Evolutionary conservation across 2,329 filamentous ascomycete genomes (phyloP).

Genomic region (Alternaria triticimaculans): DNA sequence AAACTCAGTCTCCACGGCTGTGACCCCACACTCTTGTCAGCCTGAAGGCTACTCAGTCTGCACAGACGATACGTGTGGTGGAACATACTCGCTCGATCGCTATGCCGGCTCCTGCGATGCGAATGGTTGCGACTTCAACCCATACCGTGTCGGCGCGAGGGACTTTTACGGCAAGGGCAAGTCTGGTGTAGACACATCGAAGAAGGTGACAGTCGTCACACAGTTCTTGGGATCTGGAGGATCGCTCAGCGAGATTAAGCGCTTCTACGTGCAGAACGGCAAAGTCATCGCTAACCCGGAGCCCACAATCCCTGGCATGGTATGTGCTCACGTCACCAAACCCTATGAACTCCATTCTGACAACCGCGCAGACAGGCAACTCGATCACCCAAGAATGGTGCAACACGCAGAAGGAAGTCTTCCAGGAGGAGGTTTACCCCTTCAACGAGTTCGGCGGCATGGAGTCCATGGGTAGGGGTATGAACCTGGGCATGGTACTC

Average conservation of each 20-base stretch:
- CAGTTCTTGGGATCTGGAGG: slow-evolving; percentile 54
- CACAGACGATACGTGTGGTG: slow-evolving; percentile 50
- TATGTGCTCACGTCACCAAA: background rate
- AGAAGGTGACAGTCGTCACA: slow-evolving; percentile 55
- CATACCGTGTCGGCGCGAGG: slow-evolving; percentile 67
- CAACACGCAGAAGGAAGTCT: slow-evolving; percentile 36
- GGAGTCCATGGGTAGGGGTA: slow-evolving; percentile 60
- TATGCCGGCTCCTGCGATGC: slow-evolving; percentile 69
- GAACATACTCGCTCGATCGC: slow-evolving; percentile 60
- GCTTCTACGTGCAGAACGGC: slow-evolving; percentile 58
- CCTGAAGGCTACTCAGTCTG: slow-evolving; percentile 60
- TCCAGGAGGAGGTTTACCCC: slow-evolving; percentile 47
- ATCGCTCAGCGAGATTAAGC: slow-evolving; percentile 52
- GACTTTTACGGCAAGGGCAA: slow-evolving; percentile 66
- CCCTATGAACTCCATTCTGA: background rate
- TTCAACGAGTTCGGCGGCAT: slow-evolving; percentile 66
- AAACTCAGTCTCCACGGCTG: slow-evolving; percentile 67
- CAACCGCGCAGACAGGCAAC: slow-evolving; percentile 26
- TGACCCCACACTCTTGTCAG: slow-evolving; percentile 69
- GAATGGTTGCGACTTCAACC: slow-evolving; percentile 67
- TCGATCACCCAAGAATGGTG: slow-evolving; percentile 40
- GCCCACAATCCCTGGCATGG: slow-evolving; percentile 53
- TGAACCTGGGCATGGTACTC: slow-evolving; percentile 65
- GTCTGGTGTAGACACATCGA: slow-evolving; percentile 47
- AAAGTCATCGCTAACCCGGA: slow-evolving; percentile 55